Base-by-base conservation (phyloP, 345 rosid species). In the Cardamine occulta region DNA sequence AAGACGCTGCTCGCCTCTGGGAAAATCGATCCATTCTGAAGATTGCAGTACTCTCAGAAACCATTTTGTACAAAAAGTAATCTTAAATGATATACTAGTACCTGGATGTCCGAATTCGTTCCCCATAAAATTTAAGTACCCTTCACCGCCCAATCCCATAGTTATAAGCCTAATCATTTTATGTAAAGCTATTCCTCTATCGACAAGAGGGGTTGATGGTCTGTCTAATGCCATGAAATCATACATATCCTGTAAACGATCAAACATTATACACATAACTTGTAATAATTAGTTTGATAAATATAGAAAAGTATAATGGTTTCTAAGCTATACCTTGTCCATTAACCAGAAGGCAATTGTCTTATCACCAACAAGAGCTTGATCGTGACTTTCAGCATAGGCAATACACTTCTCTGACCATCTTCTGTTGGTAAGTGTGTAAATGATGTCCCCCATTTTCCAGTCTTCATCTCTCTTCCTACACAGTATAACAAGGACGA, bases 31-130 rank as follows among this genome's bases (percentile, higher is more conserved):
- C 98, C 98, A 94, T 84, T 94, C 97, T 94, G 84, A 60, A 78
- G 70, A 64, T 40, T 51, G 48, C 63, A 78, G 42, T 54, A 53
- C 32, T 23, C 51, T 62, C 42, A 23, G 26, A 37, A 8, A 32
- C 8, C 8, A 17, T 28, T 56, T 35, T 19, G 39, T 47, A 45
- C 34, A 60, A 39, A 64, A 66, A 34, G 54, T 44, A 54, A 77
- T 52, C 55, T 62, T 13, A 17, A 29, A 14, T 63, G 62, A 61
- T 60, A n/a, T 3, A 24, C 55, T 83, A 89, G 68, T 84, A 91
- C 98, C 98, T 45, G 98, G 97, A 84, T 94, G 98, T 71, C 98
- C 98, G 70, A 94, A 94, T 88, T 94, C 98, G 82, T 94, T 94
- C 63, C 98, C 98, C 98, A 94, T 94, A 73, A 94, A 94, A 77